Evolutionary conservation across 257 asterid species (phyloP).

Genomic region (Craterostigma plantagineum): DNA sequence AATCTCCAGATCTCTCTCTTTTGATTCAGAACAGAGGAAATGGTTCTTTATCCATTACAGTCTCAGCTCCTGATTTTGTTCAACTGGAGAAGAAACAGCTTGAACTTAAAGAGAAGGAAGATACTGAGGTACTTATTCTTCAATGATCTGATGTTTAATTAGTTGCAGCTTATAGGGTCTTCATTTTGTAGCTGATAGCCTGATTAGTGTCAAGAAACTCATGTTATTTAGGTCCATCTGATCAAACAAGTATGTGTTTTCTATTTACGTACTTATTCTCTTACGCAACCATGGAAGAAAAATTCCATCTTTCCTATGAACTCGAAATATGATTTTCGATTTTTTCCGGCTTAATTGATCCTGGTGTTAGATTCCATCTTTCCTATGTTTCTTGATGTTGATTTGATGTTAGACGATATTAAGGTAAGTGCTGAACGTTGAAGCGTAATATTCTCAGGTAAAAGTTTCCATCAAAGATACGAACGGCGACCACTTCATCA

Average conservation of each 20-base stretch:
- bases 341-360: not conserved
- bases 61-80: slow-evolving; percentile 53
- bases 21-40: slow-evolving; percentile 68
- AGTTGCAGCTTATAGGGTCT: slow-evolving; percentile 4
- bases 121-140: slow-evolving; percentile 34
- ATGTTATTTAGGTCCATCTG: too few species aligned
- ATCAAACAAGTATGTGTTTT: too few species aligned
- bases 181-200: not conserved
- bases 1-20: slow-evolving; percentile 66
- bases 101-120: slow-evolving; percentile 43
- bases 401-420: not conserved
- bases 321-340: too few species aligned
- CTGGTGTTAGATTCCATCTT: not conserved
- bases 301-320: too few species aligned
- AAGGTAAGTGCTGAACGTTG: not conserved
- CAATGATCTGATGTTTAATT: not conserved
- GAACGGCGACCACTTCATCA: slow-evolving; percentile 23
- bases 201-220: not conserved
- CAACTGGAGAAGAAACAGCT: slow-evolving; percentile 32
- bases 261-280: too few species aligned
- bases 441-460: slow-evolving; percentile 20
- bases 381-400: not conserved
- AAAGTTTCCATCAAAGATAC: slow-evolving; percentile 34
- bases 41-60: slow-evolving; percentile 22
- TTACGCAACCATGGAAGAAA: too few species aligned